Conservation (phyloP, 2,329 filamentous ascomycete genomes). For the Hortaea werneckii region DNA sequence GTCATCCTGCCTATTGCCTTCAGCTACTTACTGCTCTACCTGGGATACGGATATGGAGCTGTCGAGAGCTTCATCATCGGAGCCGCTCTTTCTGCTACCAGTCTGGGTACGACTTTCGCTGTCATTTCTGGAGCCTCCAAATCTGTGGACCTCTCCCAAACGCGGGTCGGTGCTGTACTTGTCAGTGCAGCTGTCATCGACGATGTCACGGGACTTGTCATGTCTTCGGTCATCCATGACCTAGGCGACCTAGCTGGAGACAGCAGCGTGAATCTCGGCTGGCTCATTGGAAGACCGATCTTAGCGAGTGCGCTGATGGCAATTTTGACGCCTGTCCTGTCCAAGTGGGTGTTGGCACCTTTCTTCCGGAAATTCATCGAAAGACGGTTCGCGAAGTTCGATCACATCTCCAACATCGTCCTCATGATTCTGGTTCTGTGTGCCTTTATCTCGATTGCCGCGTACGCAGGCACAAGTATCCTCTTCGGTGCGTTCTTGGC, state of each 20-base stretch:
- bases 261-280: not conserved
- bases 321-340: conserved; percentile 36
- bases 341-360: conserved; percentile 37
- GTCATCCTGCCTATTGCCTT: not conserved
- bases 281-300: conserved; percentile 39
- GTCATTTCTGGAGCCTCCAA: conserved; percentile 36
- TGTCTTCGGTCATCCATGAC: conserved; percentile 65
- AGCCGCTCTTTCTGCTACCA: conserved; percentile 63
- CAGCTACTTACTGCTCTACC: not conserved
- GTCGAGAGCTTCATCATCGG: conserved; percentile 52
- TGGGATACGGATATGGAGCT: conserved; percentile 45
- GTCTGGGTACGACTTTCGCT: conserved; percentile 60
- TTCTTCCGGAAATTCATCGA: conserved; percentile 12
- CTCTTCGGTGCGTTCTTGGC: conserved; percentile 52
- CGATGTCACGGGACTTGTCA: conserved; percentile 65
- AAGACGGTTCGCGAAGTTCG: conserved; percentile 9
- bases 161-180: conserved; percentile 51
- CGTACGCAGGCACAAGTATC: conserved; percentile 53
- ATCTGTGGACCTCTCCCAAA: conserved; percentile 49
- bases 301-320: conserved; percentile 45
- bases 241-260: conserved; percentile 39
- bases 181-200: conserved; percentile 71
- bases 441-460: conserved; percentile 39
- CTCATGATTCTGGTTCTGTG: conserved; percentile 32
- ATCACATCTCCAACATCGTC: not conserved